Evolutionary conservation across 441 rosid species (phyloP).

Genomic region (Dalechampia spathulata): DNA sequence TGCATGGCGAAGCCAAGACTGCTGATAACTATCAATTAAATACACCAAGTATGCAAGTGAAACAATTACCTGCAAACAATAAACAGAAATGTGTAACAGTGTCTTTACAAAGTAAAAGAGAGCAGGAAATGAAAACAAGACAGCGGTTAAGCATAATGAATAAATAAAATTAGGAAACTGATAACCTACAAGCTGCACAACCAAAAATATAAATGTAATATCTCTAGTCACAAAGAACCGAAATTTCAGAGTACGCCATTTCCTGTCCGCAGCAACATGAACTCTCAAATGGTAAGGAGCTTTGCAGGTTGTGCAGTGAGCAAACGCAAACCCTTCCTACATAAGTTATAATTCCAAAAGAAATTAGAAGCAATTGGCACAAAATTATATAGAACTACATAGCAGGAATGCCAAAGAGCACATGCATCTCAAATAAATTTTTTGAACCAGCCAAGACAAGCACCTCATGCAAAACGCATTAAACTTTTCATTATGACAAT

Average conservation of each 20-base stretch:
- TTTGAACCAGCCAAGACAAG: neutral
- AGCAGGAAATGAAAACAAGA: neutral
- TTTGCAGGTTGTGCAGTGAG: slow-evolving; percentile 99
- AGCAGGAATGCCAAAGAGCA: neutral
- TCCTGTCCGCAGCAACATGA: slow-evolving; percentile 94
- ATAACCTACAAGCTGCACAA: slow-evolving; percentile 82
- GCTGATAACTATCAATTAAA: slow-evolving; percentile 67
- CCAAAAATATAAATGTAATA: slow-evolving; percentile 79
- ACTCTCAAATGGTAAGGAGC: slow-evolving; percentile 95
- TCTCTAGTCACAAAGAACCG: slow-evolving; percentile 99
- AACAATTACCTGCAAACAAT: slow-evolving; percentile 68
- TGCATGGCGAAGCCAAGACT: slow-evolving; percentile 78
- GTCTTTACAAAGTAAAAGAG: neutral
- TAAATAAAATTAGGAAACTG: neutral
- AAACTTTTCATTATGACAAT: neutral
- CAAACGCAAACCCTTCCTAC: slow-evolving; percentile 99
- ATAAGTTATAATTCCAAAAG: slow-evolving; percentile 4
- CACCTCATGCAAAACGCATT: neutral
- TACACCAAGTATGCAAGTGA: slow-evolving; percentile 83
- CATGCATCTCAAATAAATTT: neutral
- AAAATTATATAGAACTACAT: neutral
- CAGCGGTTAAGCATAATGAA: neutral
- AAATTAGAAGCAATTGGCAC: neutral
- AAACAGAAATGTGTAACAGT: slow-evolving; percentile 8
- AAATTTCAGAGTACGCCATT: slow-evolving; percentile 94